Conservation (phyloP, 2,329 filamentous ascomycete genomes). For the Exophiala oligosperma region DNA sequence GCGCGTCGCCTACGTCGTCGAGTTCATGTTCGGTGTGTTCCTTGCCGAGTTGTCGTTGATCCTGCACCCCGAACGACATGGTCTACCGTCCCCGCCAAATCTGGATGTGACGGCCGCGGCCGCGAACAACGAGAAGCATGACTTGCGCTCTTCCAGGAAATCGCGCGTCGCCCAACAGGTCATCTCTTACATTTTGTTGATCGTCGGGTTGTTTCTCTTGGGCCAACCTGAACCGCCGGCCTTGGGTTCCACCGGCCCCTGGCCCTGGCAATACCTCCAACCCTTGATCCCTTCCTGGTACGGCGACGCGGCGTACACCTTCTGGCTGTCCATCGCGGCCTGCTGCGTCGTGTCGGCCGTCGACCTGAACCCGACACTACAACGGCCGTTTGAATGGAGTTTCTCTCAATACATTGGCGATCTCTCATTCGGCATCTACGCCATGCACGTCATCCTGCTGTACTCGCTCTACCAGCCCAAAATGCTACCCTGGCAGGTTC, state of each 20-base stretch:
- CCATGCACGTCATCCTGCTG: constrained; percentile 38
- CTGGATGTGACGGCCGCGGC: too few relatives aligned
- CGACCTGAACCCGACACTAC: constrained; percentile 42
- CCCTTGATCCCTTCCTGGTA: constrained; percentile 37
- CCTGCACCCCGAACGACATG: background rate
- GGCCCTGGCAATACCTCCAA: constrained; percentile 39
- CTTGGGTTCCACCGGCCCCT: background rate
- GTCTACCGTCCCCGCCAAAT: background rate
- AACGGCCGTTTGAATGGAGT: constrained; percentile 42
- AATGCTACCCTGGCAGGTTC: background rate
- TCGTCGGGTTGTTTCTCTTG: constrained; percentile 7
- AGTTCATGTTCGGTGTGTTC: background rate
- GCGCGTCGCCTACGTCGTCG: background rate
- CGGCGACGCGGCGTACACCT: constrained; percentile 44
- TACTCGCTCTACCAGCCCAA: background rate
- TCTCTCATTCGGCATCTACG: constrained; percentile 49
- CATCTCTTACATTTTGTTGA: background rate
- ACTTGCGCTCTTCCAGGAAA: background rate
- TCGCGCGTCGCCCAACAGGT: background rate
- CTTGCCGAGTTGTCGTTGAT: background rate
- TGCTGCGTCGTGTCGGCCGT: constrained; percentile 43
- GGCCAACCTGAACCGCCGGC: constrained; percentile 9
- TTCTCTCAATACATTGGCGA: constrained; percentile 49
- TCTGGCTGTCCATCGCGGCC: constrained; percentile 44
- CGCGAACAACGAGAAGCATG: background rate